Evolutionary conservation across 805 yeast genomes (phyloP).

Genomic region (Saturnispora galanensis): DNA sequence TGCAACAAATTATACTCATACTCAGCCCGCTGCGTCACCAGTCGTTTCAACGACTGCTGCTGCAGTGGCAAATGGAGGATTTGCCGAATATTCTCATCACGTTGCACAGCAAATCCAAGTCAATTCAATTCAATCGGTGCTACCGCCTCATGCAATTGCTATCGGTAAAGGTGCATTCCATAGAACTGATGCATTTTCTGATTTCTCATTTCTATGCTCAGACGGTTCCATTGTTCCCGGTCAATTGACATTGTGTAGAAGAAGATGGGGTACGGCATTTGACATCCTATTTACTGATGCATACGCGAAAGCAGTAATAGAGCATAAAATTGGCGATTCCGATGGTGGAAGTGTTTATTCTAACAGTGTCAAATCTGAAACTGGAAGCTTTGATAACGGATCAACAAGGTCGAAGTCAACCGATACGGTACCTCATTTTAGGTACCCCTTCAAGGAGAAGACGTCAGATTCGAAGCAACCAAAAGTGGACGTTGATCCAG

Average conservation of each 20-base stretch:
- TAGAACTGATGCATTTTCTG: constrained; percentile 53
- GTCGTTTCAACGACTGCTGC: constrained; percentile 1
- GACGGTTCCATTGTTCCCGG: constrained; percentile 62
- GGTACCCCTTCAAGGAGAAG: constrained; percentile 61
- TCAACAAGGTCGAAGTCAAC: constrained; percentile 7
- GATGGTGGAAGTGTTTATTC: constrained; percentile 3
- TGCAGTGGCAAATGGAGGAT: constrained; percentile 25
- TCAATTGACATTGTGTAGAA: constrained; percentile 50
- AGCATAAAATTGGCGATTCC: constrained; percentile 6
- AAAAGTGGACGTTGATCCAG: constrained; percentile 8
- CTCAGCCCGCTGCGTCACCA: background rate
- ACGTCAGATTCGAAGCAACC: constrained; percentile 4
- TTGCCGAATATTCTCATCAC: constrained; percentile 65
- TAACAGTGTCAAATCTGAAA: background rate
- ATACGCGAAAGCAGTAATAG: constrained; percentile 47
- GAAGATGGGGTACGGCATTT: constrained; percentile 71
- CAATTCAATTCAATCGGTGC: constrained; percentile 57
- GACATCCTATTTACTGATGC: constrained; percentile 52
- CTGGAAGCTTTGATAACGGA: constrained; percentile 11
- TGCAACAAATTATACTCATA: background rate
- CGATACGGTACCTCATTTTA: constrained; percentile 40
- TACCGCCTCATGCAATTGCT: constrained; percentile 71
- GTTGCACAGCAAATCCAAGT: constrained; percentile 63
- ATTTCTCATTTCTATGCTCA: constrained; percentile 61
- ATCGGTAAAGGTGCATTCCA: constrained; percentile 68